Evolutionary conservation across 352 stramenopile genomes (phyloP), one percentile per base, ranked within the genome.

Genomic region (Pythium graminicola): DNA sequence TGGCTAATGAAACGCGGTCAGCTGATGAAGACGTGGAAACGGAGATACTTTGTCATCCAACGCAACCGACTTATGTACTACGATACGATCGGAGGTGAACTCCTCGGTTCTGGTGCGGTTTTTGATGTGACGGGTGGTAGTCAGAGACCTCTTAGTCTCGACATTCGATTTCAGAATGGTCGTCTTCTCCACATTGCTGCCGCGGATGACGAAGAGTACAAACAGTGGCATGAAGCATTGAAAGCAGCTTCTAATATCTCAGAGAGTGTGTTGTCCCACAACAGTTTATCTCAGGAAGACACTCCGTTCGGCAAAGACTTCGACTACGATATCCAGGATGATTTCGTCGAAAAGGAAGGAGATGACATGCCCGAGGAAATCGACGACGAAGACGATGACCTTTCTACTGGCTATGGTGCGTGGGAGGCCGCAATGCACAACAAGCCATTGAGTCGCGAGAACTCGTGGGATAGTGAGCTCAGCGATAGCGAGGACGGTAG

Each of bases 1-100:
- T 94, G 81, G 81, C 65, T 94, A 1, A 50, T 89, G 43, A 94
- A 94, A 59, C 76, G 85, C 59, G 83, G 83, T 1, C 79, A 92
- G 50, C 71, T 78, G 39, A 81, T 92, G 48, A 88, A 89, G 68
- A 87, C 66, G 0, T 94, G 83, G 83, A 94, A 92, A 61, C 65
- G 73, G n/a, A 69, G 77, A 7, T 90, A 82, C 52, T 88, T 94
- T 33, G 62, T 80, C 17, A 68, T 94, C 38, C 62, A 80, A 40
- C 64, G 71, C n/a, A 86, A 73, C 14, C 70, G 72, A 10, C 44
- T 94, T 1, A 65, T 60, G 24, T 94, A 94, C 50, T 81, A 75
- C 49, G 58, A 54, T 11, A 60, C 52, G 19, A 52, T 62, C 2
- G 54, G 63, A 16, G 64, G 68, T 19, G 70, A 84, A 19, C 22